phyloP scores from a whole-genome alignment of 1,139 yeast species.

The Pichiaceae sp. region DNA sequence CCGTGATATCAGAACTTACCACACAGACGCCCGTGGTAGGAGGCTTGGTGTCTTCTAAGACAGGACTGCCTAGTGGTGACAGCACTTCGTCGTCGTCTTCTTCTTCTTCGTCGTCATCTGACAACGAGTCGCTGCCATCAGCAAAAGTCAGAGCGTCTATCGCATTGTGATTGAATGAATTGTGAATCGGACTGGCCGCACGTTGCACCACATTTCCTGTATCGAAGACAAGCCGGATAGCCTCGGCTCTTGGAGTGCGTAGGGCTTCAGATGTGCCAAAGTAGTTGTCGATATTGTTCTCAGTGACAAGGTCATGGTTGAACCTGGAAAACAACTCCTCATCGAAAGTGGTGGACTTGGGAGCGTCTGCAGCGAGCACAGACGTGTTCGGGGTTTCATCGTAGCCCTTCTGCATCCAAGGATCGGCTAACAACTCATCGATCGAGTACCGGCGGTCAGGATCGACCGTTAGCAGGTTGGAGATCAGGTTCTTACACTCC shows the following conservation, averaged over 20 bases:
- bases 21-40: not conserved
- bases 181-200: conserved; percentile 3
- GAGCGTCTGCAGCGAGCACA: conserved; percentile 19
- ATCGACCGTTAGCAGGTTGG: conserved; percentile 45
- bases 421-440: conserved; percentile 44
- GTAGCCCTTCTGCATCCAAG: conserved; percentile 36
- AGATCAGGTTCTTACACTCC: conserved; percentile 46
- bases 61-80: conserved; percentile 5
- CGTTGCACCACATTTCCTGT: conserved; percentile 23
- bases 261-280: conserved; percentile 12
- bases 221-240: conserved; percentile 25
- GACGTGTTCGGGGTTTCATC: conserved; percentile 11
- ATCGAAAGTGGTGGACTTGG: conserved; percentile 19
- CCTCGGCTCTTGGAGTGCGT: conserved; percentile 27
- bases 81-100: conserved; percentile 9
- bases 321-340: conserved; percentile 16
- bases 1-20: conserved; percentile 12
- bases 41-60: conserved; percentile 8
- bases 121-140: conserved; percentile 3
- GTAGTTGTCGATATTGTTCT: conserved; percentile 11
- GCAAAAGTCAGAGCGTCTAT: conserved; percentile 1
- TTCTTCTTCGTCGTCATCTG: conserved; percentile 10
- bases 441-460: conserved; percentile 44
- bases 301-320: conserved; percentile 15
- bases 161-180: not conserved